Base-by-base conservation (phyloP, 2,329 filamentous ascomycete genomes). In the Fusarium tuaranense region DNA sequence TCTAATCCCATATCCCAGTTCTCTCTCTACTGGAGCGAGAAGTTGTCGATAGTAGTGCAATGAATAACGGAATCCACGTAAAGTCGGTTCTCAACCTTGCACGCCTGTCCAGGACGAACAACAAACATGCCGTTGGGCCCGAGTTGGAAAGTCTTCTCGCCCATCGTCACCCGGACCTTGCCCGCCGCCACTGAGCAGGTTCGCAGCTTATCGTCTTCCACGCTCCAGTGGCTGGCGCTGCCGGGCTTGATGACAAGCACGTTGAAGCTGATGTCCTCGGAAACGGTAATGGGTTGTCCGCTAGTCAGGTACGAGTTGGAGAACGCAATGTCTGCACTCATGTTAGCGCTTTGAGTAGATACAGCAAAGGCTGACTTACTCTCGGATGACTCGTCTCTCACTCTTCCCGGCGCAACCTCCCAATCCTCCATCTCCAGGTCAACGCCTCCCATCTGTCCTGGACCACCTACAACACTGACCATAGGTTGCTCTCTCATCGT, bases 51-150 rank as follows among this genome's bases (percentile, higher is more conserved):
- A 7, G 82, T 81, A 4, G 82, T 83, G 62, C 85, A 82, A 65
- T 87, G 85, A 46, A 88, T 69, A 20, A 83, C 80, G 0, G 85
- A 83, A 66, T 88, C 85, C 4, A 83, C 48, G 67, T 89, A 88
- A 0, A 85, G 76, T 36, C 80, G 78, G 69, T 89, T 89, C 67
- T 82, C 79, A 6, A 84, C 82, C 20, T 76, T 79, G 71, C 84
- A 87, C 2, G 65, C 63, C 61, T 78, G 79, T 0, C 84, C 84
- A 0, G 85, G 82, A 25, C 78, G 80, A 41, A 89, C 80, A 59
- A 82, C 80, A 70, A 88, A 86, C 74, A 86, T 80, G 30, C 87
- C 86, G 62, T 86, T 82, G 1, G 82, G 80, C 0, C 87, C 87
- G 4, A 88, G 76, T 0, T 77, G 71, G 46, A 88, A 85, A 6